Percentiles rank a stretch among this genome's conserved stretches.
phyloP scores from a whole-genome alignment of 139 green algal genomes.

The Gonium pectorale region DNA sequence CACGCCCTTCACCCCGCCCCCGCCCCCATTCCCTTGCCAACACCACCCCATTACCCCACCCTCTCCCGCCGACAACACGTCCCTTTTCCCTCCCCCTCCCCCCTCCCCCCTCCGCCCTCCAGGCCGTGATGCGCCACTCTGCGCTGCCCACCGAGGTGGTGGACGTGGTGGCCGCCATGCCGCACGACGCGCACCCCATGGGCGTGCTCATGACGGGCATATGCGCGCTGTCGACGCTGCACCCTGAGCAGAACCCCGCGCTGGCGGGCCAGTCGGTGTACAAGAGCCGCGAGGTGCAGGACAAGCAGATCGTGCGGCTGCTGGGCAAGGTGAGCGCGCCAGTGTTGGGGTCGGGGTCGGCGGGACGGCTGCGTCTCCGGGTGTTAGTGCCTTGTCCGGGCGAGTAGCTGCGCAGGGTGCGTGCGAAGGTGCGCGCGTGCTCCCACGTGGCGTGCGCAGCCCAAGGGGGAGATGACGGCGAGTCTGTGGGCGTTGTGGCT shows the following conservation, averaged over 20 bases:
- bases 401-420: too few relatives aligned
- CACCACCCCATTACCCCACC: too few relatives aligned
- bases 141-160: conserved; percentile 86
- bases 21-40: too few relatives aligned
- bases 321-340: conserved; percentile 80
- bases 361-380: too few relatives aligned
- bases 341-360: too few relatives aligned
- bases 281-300: conserved; percentile 86
- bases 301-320: conserved; percentile 97
- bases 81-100: neutral
- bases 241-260: conserved; percentile 96
- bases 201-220: conserved; percentile 88
- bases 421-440: too few relatives aligned
- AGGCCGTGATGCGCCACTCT: conserved; percentile 89
- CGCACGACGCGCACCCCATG: conserved; percentile 96
- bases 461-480: too few relatives aligned
- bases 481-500: too few relatives aligned
- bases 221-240: conserved; percentile 83
- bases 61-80: too few relatives aligned
- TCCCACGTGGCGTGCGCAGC: too few relatives aligned
- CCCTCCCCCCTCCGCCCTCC: conserved; percentile 40
- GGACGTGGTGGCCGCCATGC: conserved; percentile 82
- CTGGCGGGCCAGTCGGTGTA: conserved; percentile 93
- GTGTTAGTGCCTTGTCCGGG: too few relatives aligned
- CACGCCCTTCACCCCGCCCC: neutral